Conservation (phyloP, 805 yeast genomes). For the Candida peoriensis region DNA sequence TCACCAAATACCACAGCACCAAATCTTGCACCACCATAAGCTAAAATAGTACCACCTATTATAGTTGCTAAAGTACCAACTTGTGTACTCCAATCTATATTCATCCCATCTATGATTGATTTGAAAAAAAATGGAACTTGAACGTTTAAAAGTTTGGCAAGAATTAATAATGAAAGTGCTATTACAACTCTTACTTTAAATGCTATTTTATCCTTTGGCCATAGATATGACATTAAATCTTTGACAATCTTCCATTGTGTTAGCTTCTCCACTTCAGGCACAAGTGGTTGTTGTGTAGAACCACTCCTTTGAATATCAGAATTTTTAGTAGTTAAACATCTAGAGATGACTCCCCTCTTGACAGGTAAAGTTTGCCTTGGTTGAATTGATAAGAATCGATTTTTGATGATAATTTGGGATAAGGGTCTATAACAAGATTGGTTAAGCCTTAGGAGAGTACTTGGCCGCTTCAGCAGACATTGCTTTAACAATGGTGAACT, state of each 20-base stretch:
- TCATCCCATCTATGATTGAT: constrained; percentile 85
- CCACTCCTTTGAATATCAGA: too few species aligned
- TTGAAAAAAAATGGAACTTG: constrained; percentile 96
- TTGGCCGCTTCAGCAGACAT: too few species aligned
- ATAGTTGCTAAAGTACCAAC: constrained; percentile 61
- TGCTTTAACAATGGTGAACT: too few species aligned
- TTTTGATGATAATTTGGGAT: too few species aligned
- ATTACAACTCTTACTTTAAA: constrained; percentile 69
- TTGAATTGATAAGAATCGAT: too few species aligned
- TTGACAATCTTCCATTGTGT: constrained; percentile 49
- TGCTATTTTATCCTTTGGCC: constrained; percentile 72
- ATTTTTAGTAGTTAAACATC: too few species aligned
- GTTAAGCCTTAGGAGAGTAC: too few species aligned
- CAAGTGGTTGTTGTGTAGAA: too few species aligned
- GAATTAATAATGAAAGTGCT: constrained; percentile 69
- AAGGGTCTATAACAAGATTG: too few species aligned
- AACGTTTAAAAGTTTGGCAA: constrained; percentile 82
- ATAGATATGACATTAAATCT: constrained; percentile 62
- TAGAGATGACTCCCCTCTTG: too few species aligned
- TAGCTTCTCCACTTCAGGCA: constrained; percentile 21
- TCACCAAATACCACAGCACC: constrained; percentile 95
- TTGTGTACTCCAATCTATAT: constrained; percentile 72
- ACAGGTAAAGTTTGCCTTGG: too few species aligned
- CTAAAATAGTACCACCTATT: constrained; percentile 65
- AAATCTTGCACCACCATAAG: constrained; percentile 91